Evolutionary conservation across 192 early-diverging fungal species (phyloP).

Genomic region (Backusella parvicylindrica): DNA sequence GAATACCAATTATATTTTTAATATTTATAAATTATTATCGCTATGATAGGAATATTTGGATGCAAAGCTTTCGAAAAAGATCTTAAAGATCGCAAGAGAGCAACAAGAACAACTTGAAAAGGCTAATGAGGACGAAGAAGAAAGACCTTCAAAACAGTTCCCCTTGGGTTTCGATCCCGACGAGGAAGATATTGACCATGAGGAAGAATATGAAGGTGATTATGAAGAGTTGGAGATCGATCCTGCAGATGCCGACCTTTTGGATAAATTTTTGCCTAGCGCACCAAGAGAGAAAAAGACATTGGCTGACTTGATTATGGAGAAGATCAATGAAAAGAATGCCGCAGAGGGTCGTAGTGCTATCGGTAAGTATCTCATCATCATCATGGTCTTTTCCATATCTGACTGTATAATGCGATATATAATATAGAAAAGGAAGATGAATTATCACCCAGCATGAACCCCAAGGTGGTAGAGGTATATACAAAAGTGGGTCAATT

Average conservation of each 20-base stretch:
- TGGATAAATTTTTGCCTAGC: slow-evolving; percentile 88
- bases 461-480: slow-evolving; percentile 91
- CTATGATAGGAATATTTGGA: slow-evolving; percentile 68
- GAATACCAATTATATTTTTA: neutral
- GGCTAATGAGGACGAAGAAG: slow-evolving; percentile 41
- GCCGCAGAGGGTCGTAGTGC: slow-evolving; percentile 33
- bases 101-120: slow-evolving; percentile 88
- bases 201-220: slow-evolving; percentile 66
- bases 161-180: slow-evolving; percentile 44
- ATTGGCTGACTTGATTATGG: slow-evolving; percentile 95
- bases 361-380: slow-evolving; percentile 4
- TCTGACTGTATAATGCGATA: slow-evolving; percentile 1
- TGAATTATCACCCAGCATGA: slow-evolving; percentile 53
- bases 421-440: slow-evolving; percentile 39
- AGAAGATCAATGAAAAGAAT: slow-evolving; percentile 84
- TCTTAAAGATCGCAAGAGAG: slow-evolving; percentile 81
- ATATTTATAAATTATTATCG: neutral
- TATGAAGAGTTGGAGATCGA: slow-evolving; percentile 78
- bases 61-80: slow-evolving; percentile 84
- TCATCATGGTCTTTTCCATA: neutral
- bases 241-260: slow-evolving; percentile 71
- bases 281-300: slow-evolving; percentile 84
- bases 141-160: slow-evolving; percentile 21
- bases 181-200: slow-evolving; percentile 60
- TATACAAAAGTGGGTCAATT: slow-evolving; percentile 93